Evolutionary conservation across 192 early-diverging fungal species (phyloP).

Genomic region (Coemansia pectinata): DNA sequence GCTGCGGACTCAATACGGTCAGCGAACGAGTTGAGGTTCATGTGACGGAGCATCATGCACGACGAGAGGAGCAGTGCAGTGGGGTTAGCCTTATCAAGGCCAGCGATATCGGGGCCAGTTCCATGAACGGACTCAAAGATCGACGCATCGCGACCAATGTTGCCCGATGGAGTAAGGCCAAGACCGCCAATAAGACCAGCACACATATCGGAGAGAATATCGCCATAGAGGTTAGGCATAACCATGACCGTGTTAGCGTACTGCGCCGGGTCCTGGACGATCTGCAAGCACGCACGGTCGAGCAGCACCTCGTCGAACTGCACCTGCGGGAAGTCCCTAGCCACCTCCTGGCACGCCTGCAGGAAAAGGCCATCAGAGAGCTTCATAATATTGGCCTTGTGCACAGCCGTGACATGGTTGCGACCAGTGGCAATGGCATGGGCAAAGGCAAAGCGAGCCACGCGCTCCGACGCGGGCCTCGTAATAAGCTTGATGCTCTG

Average conservation of each 20-base stretch:
- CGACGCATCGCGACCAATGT: conserved; percentile 97
- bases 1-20: conserved; percentile 88
- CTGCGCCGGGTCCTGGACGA: conserved; percentile 90
- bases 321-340: conserved; percentile 88
- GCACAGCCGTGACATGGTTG: conserved; percentile 92
- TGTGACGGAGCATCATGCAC: conserved; percentile 98
- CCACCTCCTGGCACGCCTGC: conserved; percentile 87
- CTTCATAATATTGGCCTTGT: conserved; percentile 99
- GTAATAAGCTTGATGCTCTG: conserved; percentile 99
- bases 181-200: conserved; percentile 98
- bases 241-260: conserved; percentile 96
- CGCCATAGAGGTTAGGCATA: conserved; percentile 99
- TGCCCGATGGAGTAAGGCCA: conserved; percentile 96
- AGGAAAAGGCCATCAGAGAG: conserved; percentile 98
- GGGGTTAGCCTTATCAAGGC: conserved; percentile 93
- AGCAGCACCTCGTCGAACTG: conserved; percentile 89
- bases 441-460: conserved; percentile 92
- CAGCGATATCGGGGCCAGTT: conserved; percentile 98
- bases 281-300: conserved; percentile 93
- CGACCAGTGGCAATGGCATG: conserved; percentile 89
- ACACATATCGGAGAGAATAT: conserved; percentile 97
- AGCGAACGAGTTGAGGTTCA: conserved; percentile 80
- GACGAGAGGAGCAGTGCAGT: conserved; percentile 92
- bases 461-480: conserved; percentile 87
- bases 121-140: conserved; percentile 97